phyloP scores from a whole-genome alignment of 139 green algal genomes.

The Coelastrella sp. region DNA sequence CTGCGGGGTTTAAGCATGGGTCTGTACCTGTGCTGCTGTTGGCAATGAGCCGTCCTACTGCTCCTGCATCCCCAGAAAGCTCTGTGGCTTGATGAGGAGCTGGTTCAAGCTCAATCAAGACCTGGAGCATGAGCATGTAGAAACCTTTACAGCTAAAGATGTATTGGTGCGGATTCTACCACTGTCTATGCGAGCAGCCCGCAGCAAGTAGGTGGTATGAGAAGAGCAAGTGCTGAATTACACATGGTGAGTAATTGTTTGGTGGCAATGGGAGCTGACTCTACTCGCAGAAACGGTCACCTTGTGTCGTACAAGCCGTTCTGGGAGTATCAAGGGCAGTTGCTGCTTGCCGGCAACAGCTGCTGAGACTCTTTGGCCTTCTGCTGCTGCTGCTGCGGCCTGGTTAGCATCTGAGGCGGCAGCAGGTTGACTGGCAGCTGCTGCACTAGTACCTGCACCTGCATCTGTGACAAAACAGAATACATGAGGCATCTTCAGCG shows the following conservation, averaged over 20 bases:
- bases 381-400: neutral
- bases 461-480: neutral
- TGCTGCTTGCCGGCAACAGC: conserved; percentile 14
- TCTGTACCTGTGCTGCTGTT: neutral
- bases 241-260: too few relatives aligned
- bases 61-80: conserved; percentile 68
- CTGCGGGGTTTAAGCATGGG: too few relatives aligned
- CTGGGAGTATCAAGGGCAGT: conserved; percentile 47
- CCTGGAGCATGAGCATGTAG: conserved; percentile 48
- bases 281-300: conserved; percentile 20
- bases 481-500: too few relatives aligned
- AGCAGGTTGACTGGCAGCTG: conserved; percentile 1
- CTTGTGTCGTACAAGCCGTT: conserved; percentile 49
- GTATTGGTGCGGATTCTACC: too few relatives aligned
- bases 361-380: neutral
- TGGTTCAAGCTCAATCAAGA: conserved; percentile 63
- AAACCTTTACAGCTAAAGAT: too few relatives aligned
- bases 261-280: too few relatives aligned
- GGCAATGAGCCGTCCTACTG: conserved; percentile 64
- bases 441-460: conserved; percentile 5
- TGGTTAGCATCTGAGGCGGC: neutral
- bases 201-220: too few relatives aligned
- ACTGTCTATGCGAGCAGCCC: too few relatives aligned
- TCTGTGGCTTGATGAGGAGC: conserved; percentile 53
- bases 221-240: too few relatives aligned